These are phyloP conservation scores for Coffea eugenioides DNA, from an alignment of 257 asterid genomes.

Conservation along the genomic window DNA sequence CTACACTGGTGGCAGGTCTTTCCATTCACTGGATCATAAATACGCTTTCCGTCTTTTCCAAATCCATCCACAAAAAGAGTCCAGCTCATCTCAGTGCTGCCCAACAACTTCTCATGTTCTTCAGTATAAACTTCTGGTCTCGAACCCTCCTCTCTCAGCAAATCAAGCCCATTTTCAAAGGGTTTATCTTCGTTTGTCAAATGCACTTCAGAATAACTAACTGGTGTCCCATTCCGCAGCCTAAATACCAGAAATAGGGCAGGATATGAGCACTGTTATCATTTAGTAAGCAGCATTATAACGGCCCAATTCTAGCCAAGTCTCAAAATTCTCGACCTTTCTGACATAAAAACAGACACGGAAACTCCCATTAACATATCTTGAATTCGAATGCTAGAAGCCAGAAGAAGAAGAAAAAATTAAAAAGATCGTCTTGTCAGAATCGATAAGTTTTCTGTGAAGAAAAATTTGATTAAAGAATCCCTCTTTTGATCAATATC, in stretches of 20 bases:
- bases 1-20: conserved; percentile 98
- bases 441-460: not conserved
- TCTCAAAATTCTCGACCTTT: conserved; percentile 1
- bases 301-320: not conserved
- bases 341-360: not conserved
- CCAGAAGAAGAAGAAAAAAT: too few relatives aligned
- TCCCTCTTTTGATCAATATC: not conserved
- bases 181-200: conserved; percentile 37
- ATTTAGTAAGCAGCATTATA: not conserved
- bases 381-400: too few relatives aligned
- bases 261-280: not conserved
- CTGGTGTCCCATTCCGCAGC: conserved; percentile 75
- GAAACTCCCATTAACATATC: too few relatives aligned
- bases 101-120: conserved; percentile 81
- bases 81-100: conserved; percentile 80
- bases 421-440: not conserved
- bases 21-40: conserved; percentile 77
- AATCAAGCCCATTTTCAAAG: conserved; percentile 20
- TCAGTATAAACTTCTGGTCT: conserved; percentile 83
- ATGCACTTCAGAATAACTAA: conserved; percentile 62
- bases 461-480: too few relatives aligned
- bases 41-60: conserved; percentile 81
- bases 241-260: conserved; percentile 33
- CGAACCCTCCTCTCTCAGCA: conserved; percentile 66
- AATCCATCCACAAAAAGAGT: conserved; percentile 80